Conservation (phyloP, 306 rosid genomes). For the Quercus parvula region DNA sequence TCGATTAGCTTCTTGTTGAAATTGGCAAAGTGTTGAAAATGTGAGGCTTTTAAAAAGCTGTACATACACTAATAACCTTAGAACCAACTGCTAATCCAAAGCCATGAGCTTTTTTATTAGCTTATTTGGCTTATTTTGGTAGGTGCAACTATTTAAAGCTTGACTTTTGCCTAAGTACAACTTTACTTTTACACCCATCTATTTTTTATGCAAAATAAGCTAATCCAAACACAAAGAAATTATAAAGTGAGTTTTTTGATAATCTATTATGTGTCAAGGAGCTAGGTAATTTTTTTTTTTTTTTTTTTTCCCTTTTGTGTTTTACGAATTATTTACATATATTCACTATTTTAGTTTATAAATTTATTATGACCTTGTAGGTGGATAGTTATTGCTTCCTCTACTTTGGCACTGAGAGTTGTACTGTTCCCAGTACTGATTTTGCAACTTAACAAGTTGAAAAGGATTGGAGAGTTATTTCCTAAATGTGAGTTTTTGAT, state of each 20-base stretch:
- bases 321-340: background rate
- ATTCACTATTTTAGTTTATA: background rate
- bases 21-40: no score
- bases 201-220: no score
- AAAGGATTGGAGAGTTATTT: constrained; percentile 46
- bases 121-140: no score
- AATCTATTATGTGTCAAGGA: background rate
- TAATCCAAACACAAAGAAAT: background rate
- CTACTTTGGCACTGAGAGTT: constrained; percentile 71
- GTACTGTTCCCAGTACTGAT: constrained; percentile 52
- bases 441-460: constrained; percentile 57
- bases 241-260: background rate
- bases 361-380: constrained; percentile 32
- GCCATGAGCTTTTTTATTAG: no score
- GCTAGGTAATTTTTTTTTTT: background rate
- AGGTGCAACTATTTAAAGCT: no score
- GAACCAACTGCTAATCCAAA: no score
- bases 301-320: background rate
- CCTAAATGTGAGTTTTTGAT: constrained; percentile 66
- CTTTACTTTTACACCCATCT: no score
- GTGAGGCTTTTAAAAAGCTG: no score
- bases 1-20: no score
- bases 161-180: no score
- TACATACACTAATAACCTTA: no score
- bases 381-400: constrained; percentile 73